A percentile compares a stretch with the other conserved stretches of the same genome.
Evolutionary conservation across 768 basidiomycete species (phyloP).

Genomic region (Boletus vinaceobasis): DNA sequence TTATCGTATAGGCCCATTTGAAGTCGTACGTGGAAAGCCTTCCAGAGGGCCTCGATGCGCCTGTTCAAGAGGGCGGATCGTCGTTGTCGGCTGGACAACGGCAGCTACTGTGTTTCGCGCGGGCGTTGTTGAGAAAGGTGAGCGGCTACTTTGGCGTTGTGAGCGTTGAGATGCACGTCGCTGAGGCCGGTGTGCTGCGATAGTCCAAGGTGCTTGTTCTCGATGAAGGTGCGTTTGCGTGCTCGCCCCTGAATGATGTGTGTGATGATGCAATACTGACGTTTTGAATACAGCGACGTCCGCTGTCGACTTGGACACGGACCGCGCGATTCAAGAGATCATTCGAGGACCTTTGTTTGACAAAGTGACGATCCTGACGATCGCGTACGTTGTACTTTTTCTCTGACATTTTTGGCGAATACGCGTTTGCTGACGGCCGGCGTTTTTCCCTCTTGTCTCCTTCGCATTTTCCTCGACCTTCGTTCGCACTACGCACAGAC

Average conservation of each 20-base stretch:
- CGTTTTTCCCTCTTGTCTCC: no score
- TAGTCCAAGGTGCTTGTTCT: slow-evolving; percentile 84
- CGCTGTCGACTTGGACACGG: slow-evolving; percentile 88
- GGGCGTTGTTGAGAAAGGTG: slow-evolving; percentile 77
- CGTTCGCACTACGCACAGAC: slow-evolving; percentile 34
- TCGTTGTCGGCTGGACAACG: slow-evolving; percentile 84
- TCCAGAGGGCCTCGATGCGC: slow-evolving; percentile 66
- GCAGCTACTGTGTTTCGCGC: slow-evolving; percentile 85
- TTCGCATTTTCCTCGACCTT: no score
- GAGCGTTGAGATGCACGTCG: neutral
- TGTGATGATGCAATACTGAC: neutral
- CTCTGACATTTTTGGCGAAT: no score
- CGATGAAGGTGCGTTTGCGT: slow-evolving; percentile 67
- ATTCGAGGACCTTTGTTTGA: slow-evolving; percentile 77
- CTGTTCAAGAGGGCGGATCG: slow-evolving; percentile 73
- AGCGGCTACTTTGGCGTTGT: neutral
- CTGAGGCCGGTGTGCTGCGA: slow-evolving; percentile 5
- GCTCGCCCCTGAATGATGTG: neutral
- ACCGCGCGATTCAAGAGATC: slow-evolving; percentile 83
- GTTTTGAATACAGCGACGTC: slow-evolving; percentile 58
- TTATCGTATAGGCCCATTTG: slow-evolving; percentile 49
- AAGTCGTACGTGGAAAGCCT: slow-evolving; percentile 66
- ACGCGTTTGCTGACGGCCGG: neutral
- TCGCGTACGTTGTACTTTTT: slow-evolving; percentile 56
- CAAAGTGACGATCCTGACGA: slow-evolving; percentile 80